A percentile compares a stretch with the other conserved stretches of the same genome.
Evolutionary conservation across 768 basidiomycete genomes (phyloP).

Genomic region (Leccinum boreale): DNA sequence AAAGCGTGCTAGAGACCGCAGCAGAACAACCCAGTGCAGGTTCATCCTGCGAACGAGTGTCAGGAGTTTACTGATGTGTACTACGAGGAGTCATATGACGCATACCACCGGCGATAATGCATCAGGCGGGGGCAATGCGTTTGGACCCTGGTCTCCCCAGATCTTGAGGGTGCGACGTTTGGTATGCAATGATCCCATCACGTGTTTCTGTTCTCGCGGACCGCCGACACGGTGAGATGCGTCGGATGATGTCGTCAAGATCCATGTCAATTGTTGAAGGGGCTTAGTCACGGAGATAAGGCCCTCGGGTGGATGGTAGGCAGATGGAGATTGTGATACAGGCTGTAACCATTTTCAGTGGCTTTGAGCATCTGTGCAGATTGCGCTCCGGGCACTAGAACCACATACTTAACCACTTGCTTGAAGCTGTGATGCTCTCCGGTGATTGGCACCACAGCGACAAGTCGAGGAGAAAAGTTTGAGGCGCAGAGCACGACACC

Average conservation of each 20-base stretch:
- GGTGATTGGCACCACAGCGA: too few species aligned
- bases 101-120: slow-evolving; percentile 14
- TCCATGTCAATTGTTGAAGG: slow-evolving; percentile 60
- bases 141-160: slow-evolving; percentile 55
- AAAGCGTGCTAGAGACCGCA: slow-evolving; percentile 14
- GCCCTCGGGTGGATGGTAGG: slow-evolving; percentile 20
- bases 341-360: too few species aligned
- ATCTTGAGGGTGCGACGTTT: slow-evolving; percentile 48
- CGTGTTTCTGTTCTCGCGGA: slow-evolving; percentile 63
- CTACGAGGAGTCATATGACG: slow-evolving; percentile 28
- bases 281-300: slow-evolving; percentile 77
- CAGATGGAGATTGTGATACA: too few species aligned
- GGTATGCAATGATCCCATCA: slow-evolving; percentile 43
- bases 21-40: slow-evolving; percentile 23
- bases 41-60: slow-evolving; percentile 8
- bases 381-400: too few species aligned
- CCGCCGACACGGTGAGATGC: slow-evolving; percentile 39
- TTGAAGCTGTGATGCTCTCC: too few species aligned
- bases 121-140: slow-evolving; percentile 37
- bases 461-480: too few species aligned
- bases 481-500: too few species aligned
- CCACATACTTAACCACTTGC: too few species aligned
- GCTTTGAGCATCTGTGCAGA: too few species aligned
- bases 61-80: neutral
- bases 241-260: slow-evolving; percentile 27